Evolutionary conservation across 352 stramenopile genomes (phyloP), one percentile per base, ranked within the genome.

Genomic region (Pythium rhizo-oryzae): DNA sequence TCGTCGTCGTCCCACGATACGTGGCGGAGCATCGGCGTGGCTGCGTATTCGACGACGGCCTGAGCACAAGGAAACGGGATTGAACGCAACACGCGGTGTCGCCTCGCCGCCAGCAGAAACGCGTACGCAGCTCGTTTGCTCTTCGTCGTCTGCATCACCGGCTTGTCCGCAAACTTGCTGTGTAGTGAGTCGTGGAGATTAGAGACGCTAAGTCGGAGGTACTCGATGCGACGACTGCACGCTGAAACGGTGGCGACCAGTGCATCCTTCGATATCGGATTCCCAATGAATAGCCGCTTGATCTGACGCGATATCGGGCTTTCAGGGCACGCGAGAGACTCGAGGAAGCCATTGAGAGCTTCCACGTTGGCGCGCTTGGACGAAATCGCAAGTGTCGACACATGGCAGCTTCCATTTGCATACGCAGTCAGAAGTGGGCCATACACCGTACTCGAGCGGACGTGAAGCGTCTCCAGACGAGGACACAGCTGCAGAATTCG

Each of bases 71-170:
- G 30, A 1, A 57, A 28, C 15, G 51, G 51, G 8, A 43, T 21
- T 7, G 30, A 11, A 19, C 21, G 53, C n/a, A 49, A 19, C 13
- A 59, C 35, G 30, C 21, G 35, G n/a, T 16, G 18, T 19, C n/a
- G 33, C 19, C n/a, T 59, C n/a, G 53, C 53, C 1, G 35, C 53
- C 30, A 49, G 19, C 12, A 60, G 54, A 35, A 50, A 60, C 33
- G 54, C 5, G 35, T 50, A 60, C 12, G 37, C 30, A 13, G 51
- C 28, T 25, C 28, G 28, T 28, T 58, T 58, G 28, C 51, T 58
- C 8, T 15, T 25, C n/a, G 8, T 21, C 12, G 51, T 44, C 25
- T 58, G 51, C 16, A 13, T 16, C 12, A 58, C 4, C 16, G 51
- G 51, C 18, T 58, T 15, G 25, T 16, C 25, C 25, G 21, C 25